These are phyloP conservation scores for Quercus lobata DNA, from an alignment of 331 rosid species.

Conservation along the genomic window DNA sequence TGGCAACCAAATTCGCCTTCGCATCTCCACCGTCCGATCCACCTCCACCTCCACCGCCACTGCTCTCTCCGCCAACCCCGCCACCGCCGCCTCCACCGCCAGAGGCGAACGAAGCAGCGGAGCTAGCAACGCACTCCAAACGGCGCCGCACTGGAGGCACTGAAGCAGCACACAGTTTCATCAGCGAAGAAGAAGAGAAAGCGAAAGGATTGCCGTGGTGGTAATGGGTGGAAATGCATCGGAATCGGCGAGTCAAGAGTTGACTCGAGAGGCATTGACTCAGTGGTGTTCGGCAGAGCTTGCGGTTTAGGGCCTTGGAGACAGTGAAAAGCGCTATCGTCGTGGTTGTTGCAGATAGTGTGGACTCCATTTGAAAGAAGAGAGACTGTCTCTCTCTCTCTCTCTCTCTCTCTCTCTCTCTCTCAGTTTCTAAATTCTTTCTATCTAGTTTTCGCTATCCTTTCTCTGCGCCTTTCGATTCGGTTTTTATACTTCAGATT, in stretches of 20 bases:
- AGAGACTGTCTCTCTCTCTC: not conserved
- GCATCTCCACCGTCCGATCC: slow-evolving; percentile 45
- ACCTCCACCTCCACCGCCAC: slow-evolving; percentile 53
- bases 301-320: slow-evolving; percentile 44
- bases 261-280: slow-evolving; percentile 17
- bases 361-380: slow-evolving; percentile 41
- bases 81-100: slow-evolving; percentile 43
- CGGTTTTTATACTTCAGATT: too few relatives aligned
- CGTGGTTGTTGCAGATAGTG: slow-evolving; percentile 33
- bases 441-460: too few relatives aligned
- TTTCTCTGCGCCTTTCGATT: too few relatives aligned
- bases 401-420: too few relatives aligned
- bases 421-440: too few relatives aligned
- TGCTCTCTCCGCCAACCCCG: slow-evolving; percentile 37
- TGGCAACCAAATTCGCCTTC: slow-evolving; percentile 37
- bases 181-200: slow-evolving; percentile 23
- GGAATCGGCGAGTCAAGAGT: slow-evolving; percentile 32
- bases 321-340: slow-evolving; percentile 27
- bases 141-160: slow-evolving; percentile 27
- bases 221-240: slow-evolving; percentile 17
- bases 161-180: slow-evolving; percentile 1
- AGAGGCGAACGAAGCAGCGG: slow-evolving; percentile 48
- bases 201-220: slow-evolving; percentile 5
- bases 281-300: slow-evolving; percentile 22
- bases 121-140: slow-evolving; percentile 43